phyloP scores from a whole-genome alignment of 2,329 filamentous ascomycete species.

The Alternaria tenuissima region DNA sequence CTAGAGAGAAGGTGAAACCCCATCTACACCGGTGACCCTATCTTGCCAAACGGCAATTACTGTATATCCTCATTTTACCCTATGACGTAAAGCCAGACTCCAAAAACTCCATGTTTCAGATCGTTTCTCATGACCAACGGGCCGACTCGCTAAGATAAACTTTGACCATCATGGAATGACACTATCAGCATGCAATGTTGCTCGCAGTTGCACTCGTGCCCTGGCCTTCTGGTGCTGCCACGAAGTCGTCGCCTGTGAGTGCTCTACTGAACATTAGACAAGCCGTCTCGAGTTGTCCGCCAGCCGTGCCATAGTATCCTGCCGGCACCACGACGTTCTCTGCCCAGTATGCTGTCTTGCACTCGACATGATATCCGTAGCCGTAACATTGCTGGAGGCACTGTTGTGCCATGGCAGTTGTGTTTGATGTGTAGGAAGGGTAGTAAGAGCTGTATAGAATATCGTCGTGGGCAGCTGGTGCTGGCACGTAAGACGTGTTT shows the following conservation, averaged over 20 bases:
- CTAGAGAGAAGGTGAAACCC: background rate
- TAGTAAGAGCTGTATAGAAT: slow-evolving; percentile 46
- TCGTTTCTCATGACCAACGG: background rate
- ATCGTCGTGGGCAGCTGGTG: slow-evolving; percentile 25
- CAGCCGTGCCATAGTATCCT: slow-evolving; percentile 43
- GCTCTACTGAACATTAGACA: slow-evolving; percentile 49
- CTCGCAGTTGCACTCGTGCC: slow-evolving; percentile 43
- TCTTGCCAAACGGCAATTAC: background rate
- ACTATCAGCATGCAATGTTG: slow-evolving; percentile 42
- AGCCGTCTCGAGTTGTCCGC: slow-evolving; percentile 42
- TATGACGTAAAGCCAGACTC: background rate
- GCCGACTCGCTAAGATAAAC: background rate
- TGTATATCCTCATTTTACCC: background rate
- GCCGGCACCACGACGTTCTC: slow-evolving; percentile 48
- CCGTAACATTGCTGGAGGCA: slow-evolving; percentile 55
- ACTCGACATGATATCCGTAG: slow-evolving; percentile 46
- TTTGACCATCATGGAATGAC: background rate
- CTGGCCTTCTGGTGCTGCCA: slow-evolving; percentile 37
- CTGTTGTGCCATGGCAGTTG: slow-evolving; percentile 37
- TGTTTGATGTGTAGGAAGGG: slow-evolving; percentile 38
- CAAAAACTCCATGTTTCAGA: background rate
- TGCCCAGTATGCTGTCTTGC: slow-evolving; percentile 49
- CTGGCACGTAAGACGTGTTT: slow-evolving; percentile 37
- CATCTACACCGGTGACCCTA: background rate
- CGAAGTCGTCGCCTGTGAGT: slow-evolving; percentile 41